Conservation (phyloP, 169 alveolate genomes). For the Plasmodium gaboni region DNA sequence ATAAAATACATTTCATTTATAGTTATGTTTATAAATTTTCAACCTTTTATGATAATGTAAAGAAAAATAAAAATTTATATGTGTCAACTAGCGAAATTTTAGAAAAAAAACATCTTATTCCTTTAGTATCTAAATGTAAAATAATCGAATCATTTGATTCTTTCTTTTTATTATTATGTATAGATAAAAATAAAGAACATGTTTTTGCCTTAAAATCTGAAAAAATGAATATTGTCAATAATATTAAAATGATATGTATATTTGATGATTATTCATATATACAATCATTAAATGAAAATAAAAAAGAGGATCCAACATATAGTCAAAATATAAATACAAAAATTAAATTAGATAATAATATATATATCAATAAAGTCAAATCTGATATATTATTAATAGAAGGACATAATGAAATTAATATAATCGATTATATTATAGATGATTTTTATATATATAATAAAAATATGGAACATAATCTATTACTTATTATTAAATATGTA, state of each 20-base stretch:
- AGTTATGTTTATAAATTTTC: slow-evolving; percentile 48
- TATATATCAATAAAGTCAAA: slow-evolving; percentile 35
- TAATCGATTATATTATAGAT: slow-evolving; percentile 26
- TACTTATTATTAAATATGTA: slow-evolving; percentile 43
- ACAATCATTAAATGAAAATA: not conserved
- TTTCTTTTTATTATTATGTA: slow-evolving; percentile 62
- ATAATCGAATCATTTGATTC: slow-evolving; percentile 53
- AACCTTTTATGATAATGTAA: slow-evolving; percentile 41
- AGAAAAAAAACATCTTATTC: slow-evolving; percentile 45
- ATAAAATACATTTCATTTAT: slow-evolving; percentile 47
- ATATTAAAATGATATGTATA: slow-evolving; percentile 54
- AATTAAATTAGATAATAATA: slow-evolving; percentile 28
- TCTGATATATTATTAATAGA: slow-evolving; percentile 15
- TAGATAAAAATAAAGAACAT: slow-evolving; percentile 33
- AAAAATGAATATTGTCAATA: slow-evolving; percentile 49
- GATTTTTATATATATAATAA: slow-evolving; percentile 32
- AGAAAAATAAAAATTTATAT: slow-evolving; percentile 15
- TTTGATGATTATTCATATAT: slow-evolving; percentile 32
- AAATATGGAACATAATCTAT: slow-evolving; percentile 36
- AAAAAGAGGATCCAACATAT: not conserved
- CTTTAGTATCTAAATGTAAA: slow-evolving; percentile 37
- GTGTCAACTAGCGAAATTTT: slow-evolving; percentile 47
- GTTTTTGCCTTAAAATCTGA: slow-evolving; percentile 66
- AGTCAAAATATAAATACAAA: not conserved
- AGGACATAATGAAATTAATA: slow-evolving; percentile 2